Percentiles rank a stretch among this genome's conserved stretches.
Conservation (phyloP, 371 early-diverging fungal species). For the Circinella umbellata region DNA sequence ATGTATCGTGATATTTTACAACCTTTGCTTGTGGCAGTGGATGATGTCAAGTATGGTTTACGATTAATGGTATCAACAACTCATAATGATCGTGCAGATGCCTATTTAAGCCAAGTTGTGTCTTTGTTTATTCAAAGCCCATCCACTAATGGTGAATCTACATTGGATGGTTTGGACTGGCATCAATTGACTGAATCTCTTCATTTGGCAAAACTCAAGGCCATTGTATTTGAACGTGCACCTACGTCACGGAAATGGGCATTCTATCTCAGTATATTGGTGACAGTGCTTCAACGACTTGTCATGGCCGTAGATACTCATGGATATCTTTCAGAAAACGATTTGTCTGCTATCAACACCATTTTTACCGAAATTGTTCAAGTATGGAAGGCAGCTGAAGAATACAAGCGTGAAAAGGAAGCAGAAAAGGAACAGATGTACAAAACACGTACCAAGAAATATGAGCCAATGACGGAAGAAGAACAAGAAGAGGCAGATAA, state of each 20-base stretch:
- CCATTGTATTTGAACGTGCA: conserved; percentile 58
- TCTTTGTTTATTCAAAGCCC: conserved; percentile 52
- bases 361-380: conserved; percentile 70
- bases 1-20: conserved; percentile 80
- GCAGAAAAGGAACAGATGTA: conserved; percentile 78
- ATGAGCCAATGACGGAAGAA: conserved; percentile 72
- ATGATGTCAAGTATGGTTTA: conserved; percentile 82
- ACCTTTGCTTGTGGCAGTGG: conserved; percentile 72
- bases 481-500: conserved; percentile 75
- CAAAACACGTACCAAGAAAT: conserved; percentile 70
- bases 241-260: conserved; percentile 60
- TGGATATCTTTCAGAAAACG: conserved; percentile 55
- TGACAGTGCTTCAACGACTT: conserved; percentile 63
- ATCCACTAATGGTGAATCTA: conserved; percentile 35
- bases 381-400: conserved; percentile 75
- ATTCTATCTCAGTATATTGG: conserved; percentile 68
- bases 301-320: conserved; percentile 55
- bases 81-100: conserved; percentile 33
- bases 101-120: conserved; percentile 45
- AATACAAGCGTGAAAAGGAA: conserved; percentile 66
- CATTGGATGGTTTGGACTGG: conserved; percentile 40
- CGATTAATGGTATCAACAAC: conserved; percentile 55
- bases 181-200: conserved; percentile 53
- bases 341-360: conserved; percentile 58
- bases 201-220: conserved; percentile 47